phyloP scores from a whole-genome alignment of 495 filamentous ascomycete species.

The Xylaria cubensis region DNA sequence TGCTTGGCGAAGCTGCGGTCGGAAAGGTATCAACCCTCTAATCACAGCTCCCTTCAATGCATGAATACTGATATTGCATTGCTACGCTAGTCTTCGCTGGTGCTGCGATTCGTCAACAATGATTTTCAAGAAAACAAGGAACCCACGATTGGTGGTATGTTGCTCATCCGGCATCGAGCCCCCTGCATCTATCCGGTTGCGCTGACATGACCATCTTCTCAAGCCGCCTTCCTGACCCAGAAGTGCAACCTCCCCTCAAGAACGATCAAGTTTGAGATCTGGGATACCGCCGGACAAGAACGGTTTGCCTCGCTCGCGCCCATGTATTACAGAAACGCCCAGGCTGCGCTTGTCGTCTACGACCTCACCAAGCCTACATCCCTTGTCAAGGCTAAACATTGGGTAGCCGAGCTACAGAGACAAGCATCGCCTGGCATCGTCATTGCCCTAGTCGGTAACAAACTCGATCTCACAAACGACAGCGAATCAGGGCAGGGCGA shows the following conservation, averaged over 20 bases:
- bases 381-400: constrained; percentile 95
- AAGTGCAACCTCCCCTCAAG: constrained; percentile 96
- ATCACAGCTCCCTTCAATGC: constrained; percentile 5
- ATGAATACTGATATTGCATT: constrained; percentile 32
- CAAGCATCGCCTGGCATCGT: constrained; percentile 98
- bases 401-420: constrained; percentile 96
- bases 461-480: constrained; percentile 82
- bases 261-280: constrained; percentile 99
- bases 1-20: constrained; percentile 95
- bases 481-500: constrained; percentile 50
- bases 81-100: constrained; percentile 83
- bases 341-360: constrained; percentile 98
- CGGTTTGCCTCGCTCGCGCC: constrained; percentile 95
- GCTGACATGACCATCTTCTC: constrained; percentile 14
- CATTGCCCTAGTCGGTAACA: constrained; percentile 97
- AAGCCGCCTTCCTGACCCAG: constrained; percentile 97
- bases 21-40: constrained; percentile 76
- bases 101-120: constrained; percentile 98
- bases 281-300: constrained; percentile 99
- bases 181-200: constrained; percentile 14
- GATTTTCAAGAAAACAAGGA: constrained; percentile 99
- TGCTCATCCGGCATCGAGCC: constrained; percentile 19
- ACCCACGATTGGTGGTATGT: constrained; percentile 95
- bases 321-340: constrained; percentile 99
- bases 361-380: constrained; percentile 97